Conservation (phyloP, 768 basidiomycete species). For the Amanita rubescens region DNA sequence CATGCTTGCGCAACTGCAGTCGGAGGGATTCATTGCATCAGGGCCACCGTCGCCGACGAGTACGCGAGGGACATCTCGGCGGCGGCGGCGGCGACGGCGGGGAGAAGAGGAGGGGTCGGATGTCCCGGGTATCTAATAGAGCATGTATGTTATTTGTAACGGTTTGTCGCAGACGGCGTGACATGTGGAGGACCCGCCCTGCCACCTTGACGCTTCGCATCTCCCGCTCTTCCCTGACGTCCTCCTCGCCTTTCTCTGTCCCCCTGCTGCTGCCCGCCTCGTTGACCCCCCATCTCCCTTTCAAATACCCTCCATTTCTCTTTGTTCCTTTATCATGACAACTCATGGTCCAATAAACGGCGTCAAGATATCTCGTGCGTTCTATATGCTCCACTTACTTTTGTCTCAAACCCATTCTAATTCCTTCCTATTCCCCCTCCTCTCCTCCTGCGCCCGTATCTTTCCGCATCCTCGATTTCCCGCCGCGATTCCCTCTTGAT, state of each 20-base stretch:
- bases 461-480: slow-evolving; percentile 10
- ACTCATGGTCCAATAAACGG: slow-evolving; percentile 82
- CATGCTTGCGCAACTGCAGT: slow-evolving; percentile 69
- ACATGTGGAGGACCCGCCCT: not conserved
- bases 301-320: not conserved
- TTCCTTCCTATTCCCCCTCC: slow-evolving; percentile 10
- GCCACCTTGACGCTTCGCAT: not conserved
- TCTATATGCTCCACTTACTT: slow-evolving; percentile 8
- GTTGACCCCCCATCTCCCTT: not conserved
- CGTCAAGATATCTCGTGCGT: slow-evolving; percentile 81
- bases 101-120: not conserved
- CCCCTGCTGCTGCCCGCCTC: not conserved
- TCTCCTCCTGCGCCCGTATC: slow-evolving; percentile 9
- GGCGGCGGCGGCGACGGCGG: not conserved
- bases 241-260: not conserved
- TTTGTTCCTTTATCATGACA: slow-evolving; percentile 40
- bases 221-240: slow-evolving; percentile 1
- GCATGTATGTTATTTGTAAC: not conserved
- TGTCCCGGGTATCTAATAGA: not conserved
- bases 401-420: slow-evolving; percentile 23
- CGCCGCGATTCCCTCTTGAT: slow-evolving; percentile 27
- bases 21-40: slow-evolving; percentile 55
- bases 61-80: not conserved
- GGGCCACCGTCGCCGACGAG: slow-evolving; percentile 29
- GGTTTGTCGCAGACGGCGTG: not conserved